Evolutionary conservation across 768 basidiomycete genomes (phyloP).

Genomic region (Tylopilus rubrobrunneus): DNA sequence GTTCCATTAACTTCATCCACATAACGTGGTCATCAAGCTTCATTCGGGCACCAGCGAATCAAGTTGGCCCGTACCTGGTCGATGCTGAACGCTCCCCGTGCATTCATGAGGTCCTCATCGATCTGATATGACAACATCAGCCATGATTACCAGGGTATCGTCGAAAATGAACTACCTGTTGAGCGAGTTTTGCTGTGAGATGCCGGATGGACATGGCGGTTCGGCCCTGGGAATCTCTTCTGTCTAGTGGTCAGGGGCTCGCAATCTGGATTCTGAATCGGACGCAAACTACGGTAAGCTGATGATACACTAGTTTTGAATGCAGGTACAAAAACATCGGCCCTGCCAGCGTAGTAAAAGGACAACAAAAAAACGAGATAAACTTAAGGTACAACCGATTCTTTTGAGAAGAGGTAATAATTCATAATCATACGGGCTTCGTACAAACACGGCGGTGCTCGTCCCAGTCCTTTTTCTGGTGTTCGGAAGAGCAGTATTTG

Average conservation of each 20-base stretch:
- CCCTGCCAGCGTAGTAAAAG: not conserved
- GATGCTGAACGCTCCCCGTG: slow-evolving; percentile 86
- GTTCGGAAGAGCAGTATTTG: slow-evolving; percentile 72
- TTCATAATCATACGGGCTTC: slow-evolving; percentile 29
- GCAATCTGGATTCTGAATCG: not conserved
- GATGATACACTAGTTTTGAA: not conserved
- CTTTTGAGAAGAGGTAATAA: not conserved
- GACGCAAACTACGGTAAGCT: not conserved
- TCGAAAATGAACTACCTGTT: slow-evolving; percentile 49
- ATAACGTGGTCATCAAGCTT: not conserved
- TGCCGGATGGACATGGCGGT: slow-evolving; percentile 54
- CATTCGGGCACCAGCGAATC: not conserved
- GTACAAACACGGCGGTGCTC: slow-evolving; percentile 70
- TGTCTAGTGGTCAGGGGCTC: not conserved
- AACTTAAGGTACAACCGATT: slow-evolving; percentile 1
- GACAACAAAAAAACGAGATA: not conserved
- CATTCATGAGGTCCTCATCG: slow-evolving; percentile 90
- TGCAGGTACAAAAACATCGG: slow-evolving; percentile 6
- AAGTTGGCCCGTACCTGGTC: slow-evolving; percentile 62
- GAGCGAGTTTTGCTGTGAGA: slow-evolving; percentile 68
- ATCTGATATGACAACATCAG: slow-evolving; percentile 48
- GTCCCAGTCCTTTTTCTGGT: slow-evolving; percentile 75
- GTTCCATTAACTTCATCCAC: slow-evolving; percentile 78
- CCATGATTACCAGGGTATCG: not conserved
- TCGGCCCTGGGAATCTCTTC: not conserved